phyloP scores from a whole-genome alignment of 2,329 filamentous ascomycete genomes.

The Helotiales sp. region DNA sequence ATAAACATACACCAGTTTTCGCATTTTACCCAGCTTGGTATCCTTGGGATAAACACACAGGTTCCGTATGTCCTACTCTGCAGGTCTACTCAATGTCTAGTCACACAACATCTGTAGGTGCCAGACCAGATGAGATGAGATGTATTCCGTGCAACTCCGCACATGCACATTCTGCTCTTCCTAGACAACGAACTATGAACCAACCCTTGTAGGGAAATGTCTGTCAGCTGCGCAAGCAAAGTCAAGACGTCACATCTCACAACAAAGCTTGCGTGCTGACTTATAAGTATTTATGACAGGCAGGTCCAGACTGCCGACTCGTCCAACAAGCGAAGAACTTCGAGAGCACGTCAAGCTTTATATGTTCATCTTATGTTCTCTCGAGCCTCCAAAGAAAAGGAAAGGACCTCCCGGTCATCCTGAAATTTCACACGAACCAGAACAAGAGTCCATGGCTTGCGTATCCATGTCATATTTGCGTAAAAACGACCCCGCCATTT shows the following conservation, averaged over 20 bases:
- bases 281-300: too few species aligned
- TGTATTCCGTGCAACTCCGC: background rate
- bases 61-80: background rate
- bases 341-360: background rate
- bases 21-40: background rate
- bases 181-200: too few species aligned
- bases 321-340: background rate
- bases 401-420: background rate
- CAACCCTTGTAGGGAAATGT: background rate
- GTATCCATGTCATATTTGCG: background rate
- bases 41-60: background rate
- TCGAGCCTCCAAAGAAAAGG: background rate
- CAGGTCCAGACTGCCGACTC: background rate
- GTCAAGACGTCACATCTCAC: conserved; percentile 6
- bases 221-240: conserved; percentile 6
- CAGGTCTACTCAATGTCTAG: background rate
- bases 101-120: background rate
- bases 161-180: background rate
- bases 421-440: background rate
- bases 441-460: too few species aligned
- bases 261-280: background rate
- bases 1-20: background rate
- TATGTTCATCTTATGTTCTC: background rate
- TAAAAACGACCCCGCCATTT: conserved; percentile 4
- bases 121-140: background rate